phyloP scores from a whole-genome alignment of 129 eudicot genomes.

The Artemisia annua region DNA sequence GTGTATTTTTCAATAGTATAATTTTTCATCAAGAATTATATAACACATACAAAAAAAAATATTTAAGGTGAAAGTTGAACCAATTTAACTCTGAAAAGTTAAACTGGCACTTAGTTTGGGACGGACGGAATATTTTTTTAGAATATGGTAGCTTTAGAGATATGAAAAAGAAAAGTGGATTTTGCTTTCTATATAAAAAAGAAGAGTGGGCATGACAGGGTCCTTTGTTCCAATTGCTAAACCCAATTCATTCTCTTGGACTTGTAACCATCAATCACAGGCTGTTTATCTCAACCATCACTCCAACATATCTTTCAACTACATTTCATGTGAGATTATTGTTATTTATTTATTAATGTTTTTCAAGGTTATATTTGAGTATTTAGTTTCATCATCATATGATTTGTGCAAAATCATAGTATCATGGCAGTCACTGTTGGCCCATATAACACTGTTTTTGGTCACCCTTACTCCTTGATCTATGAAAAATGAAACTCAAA shows the following conservation, averaged over 20 bases:
- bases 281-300: conserved; percentile 21
- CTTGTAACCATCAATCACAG: conserved; percentile 32
- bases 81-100: too few species aligned
- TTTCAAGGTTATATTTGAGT: not conserved
- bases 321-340: not conserved
- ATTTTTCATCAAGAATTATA: too few species aligned
- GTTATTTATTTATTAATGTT: not conserved
- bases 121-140: too few species aligned
- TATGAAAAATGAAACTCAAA: too few species aligned
- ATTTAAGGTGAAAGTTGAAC: too few species aligned
- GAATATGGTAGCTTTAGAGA: too few species aligned
- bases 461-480: too few species aligned
- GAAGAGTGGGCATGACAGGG: conserved; percentile 22
- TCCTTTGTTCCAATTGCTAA: conserved; percentile 21
- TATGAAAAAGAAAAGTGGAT: conserved; percentile 15
- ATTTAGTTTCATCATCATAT: not conserved
- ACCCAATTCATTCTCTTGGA: conserved; percentile 27
- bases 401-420: not conserved
- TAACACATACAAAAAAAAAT: too few species aligned
- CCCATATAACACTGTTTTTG: too few species aligned
- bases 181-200: conserved; percentile 31
- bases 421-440: not conserved
- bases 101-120: too few species aligned
- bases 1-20: too few species aligned
- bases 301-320: conserved; percentile 8